Evolutionary conservation across 2,329 filamentous ascomycete genomes (phyloP).

Genomic region (Ascochyta rabiei): DNA sequence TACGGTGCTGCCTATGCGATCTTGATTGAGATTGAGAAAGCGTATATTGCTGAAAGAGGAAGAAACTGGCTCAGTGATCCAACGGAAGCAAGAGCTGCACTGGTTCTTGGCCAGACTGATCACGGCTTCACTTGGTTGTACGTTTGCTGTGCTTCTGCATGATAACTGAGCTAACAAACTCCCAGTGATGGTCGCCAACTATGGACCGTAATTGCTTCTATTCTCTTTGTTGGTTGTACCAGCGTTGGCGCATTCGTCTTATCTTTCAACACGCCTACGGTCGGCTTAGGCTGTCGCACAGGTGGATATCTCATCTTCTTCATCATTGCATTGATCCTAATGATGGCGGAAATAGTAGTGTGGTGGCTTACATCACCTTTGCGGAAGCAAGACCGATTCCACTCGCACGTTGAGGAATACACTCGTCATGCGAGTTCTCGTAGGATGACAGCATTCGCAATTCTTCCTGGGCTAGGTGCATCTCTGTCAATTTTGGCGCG

Average conservation of each 20-base stretch:
- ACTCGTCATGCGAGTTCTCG: not conserved
- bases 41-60: slow-evolving; percentile 43
- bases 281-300: slow-evolving; percentile 46
- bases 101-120: slow-evolving; percentile 42
- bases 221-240: slow-evolving; percentile 43
- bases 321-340: slow-evolving; percentile 33
- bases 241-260: slow-evolving; percentile 47
- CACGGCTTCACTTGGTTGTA: slow-evolving; percentile 46
- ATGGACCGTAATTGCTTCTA: slow-evolving; percentile 46
- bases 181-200: slow-evolving; percentile 45
- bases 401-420: slow-evolving; percentile 12
- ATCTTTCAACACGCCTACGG: slow-evolving; percentile 52
- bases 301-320: slow-evolving; percentile 51
- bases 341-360: slow-evolving; percentile 43
- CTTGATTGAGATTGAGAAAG: slow-evolving; percentile 47
- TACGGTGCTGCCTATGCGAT: slow-evolving; percentile 50
- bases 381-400: slow-evolving; percentile 6
- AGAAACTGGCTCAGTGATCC: slow-evolving; percentile 38
- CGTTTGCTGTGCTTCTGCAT: not conserved
- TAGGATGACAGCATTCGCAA: not conserved
- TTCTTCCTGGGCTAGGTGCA: slow-evolving; percentile 2
- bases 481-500: slow-evolving; percentile 1
- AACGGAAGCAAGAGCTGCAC: slow-evolving; percentile 26
- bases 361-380: slow-evolving; percentile 43
- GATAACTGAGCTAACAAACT: not conserved